Evolutionary conservation across 257 asterid genomes (phyloP).

Genomic region (Leonotis leonurus): DNA sequence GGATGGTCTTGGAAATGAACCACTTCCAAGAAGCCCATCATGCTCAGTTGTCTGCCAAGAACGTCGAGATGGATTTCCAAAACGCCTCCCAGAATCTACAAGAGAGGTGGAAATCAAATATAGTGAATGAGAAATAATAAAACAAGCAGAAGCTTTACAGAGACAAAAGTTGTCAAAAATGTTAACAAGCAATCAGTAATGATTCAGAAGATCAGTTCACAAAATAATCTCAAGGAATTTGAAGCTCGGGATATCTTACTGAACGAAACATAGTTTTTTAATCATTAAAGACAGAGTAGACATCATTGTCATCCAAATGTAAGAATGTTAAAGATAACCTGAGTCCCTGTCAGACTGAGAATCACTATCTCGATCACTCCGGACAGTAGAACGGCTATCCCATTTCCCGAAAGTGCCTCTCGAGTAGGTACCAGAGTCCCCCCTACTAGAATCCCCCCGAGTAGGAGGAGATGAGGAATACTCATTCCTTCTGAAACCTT

Average conservation of each 20-base stretch:
- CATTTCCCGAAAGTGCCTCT: slow-evolving; percentile 62
- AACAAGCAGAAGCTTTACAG: background rate
- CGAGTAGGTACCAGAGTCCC: slow-evolving; percentile 40
- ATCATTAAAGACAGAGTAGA: background rate
- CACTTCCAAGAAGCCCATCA: slow-evolving; percentile 98
- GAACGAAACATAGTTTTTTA: slow-evolving; percentile 1
- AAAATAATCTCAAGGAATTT: background rate
- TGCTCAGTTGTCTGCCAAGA: slow-evolving; percentile 87
- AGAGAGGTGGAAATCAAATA: slow-evolving; percentile 7
- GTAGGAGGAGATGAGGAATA: slow-evolving; percentile 76
- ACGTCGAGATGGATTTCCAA: slow-evolving; percentile 50
- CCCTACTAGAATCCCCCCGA: slow-evolving; percentile 53
- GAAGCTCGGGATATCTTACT: background rate
- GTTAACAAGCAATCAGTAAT: background rate
- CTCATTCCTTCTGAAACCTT: slow-evolving; percentile 54
- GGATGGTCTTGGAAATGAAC: slow-evolving; percentile 84
- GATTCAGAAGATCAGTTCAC: background rate
- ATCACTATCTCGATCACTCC: slow-evolving; percentile 70
- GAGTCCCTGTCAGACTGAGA: slow-evolving; percentile 75
- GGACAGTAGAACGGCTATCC: slow-evolving; percentile 63
- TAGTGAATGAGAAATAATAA: background rate
- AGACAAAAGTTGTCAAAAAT: background rate
- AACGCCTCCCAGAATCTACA: slow-evolving; percentile 68
- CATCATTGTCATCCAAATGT: background rate
- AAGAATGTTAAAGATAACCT: slow-evolving; percentile 37